Percentiles rank a stretch among this genome's conserved stretches.
Conservation (phyloP, 768 basidiomycete genomes). For the Suillus placidus region DNA sequence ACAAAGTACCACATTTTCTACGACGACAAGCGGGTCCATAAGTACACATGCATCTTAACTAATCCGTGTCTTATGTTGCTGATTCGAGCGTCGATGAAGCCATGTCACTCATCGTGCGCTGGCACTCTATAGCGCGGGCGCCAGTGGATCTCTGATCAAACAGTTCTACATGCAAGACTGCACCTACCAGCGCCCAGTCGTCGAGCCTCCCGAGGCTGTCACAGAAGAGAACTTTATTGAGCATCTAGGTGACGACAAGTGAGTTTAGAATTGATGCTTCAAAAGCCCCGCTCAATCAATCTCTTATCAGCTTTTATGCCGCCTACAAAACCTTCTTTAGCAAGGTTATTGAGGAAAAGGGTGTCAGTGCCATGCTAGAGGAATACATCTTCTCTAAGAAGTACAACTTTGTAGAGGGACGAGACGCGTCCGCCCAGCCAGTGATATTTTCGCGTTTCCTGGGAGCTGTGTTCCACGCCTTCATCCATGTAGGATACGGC, state of each 20-base stretch:
- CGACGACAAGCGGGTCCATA: constrained; percentile 50
- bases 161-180: constrained; percentile 30
- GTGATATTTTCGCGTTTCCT: constrained; percentile 55
- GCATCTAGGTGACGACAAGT: constrained; percentile 32
- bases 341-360: constrained; percentile 19
- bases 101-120: constrained; percentile 34
- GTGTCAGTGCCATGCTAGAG: constrained; percentile 22
- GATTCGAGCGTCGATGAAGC: constrained; percentile 15
- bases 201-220: constrained; percentile 29
- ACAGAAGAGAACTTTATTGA: constrained; percentile 26
- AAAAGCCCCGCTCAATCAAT: not conserved
- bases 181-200: constrained; percentile 23
- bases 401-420: constrained; percentile 26
- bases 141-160: constrained; percentile 24
- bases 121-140: constrained; percentile 31
- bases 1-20: constrained; percentile 51
- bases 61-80: not conserved
- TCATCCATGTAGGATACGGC: constrained; percentile 67
- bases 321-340: constrained; percentile 32
- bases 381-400: constrained; percentile 35
- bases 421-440: constrained; percentile 35
- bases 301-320: constrained; percentile 25
- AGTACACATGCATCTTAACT: constrained; percentile 37
- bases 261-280: not conserved
- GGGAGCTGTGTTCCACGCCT: constrained; percentile 56